Evolutionary conservation across 2,329 filamentous ascomycete species (phyloP).

Genomic region (Calonectria pseudoreteaudii): DNA sequence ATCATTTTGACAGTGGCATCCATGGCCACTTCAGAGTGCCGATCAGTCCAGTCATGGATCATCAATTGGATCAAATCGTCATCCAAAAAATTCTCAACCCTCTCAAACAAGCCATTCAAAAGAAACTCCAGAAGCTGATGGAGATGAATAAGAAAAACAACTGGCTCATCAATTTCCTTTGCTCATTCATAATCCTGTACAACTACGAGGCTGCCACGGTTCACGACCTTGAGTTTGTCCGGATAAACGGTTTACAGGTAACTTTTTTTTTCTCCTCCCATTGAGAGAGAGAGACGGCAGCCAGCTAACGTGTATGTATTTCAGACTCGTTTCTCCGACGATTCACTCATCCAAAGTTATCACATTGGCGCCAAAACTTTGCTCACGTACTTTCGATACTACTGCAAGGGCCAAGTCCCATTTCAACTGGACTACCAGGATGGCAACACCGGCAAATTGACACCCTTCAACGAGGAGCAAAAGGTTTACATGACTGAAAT

Average conservation of each 20-base stretch:
- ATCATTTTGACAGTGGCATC: no score
- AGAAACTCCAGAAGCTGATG: neutral
- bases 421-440: neutral
- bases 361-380: neutral
- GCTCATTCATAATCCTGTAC: neutral
- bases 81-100: neutral
- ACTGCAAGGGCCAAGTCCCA: neutral
- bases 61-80: neutral
- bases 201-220: neutral
- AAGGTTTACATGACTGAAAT: neutral
- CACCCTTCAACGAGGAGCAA: neutral
- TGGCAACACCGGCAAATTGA: no score
- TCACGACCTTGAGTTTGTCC: neutral
- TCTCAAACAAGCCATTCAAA: neutral
- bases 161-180: neutral
- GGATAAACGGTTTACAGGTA: neutral
- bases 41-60: neutral
- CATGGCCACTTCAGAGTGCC: neutral
- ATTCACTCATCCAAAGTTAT: neutral
- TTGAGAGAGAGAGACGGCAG: no score
- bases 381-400: slow-evolving; percentile 2
- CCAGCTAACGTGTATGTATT: neutral
- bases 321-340: neutral
- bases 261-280: neutral
- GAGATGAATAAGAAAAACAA: neutral